Percentiles rank a stretch among this genome's conserved stretches.
Conservation (phyloP, 1,284 basidiomycete genomes). For the Puccinia horiana region DNA sequence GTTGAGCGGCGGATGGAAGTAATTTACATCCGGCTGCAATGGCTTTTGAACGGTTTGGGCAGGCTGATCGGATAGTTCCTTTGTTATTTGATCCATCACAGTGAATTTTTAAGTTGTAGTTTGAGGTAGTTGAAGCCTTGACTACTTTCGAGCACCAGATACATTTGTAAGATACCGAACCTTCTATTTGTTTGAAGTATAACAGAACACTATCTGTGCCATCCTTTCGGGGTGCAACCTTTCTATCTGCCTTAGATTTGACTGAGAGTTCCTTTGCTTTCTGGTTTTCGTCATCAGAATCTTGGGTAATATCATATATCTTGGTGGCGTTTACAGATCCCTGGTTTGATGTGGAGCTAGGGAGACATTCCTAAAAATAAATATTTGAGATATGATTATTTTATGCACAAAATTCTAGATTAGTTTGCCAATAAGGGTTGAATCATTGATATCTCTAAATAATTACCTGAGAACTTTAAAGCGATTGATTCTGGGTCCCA, state of each 20-base stretch:
- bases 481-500: not conserved
- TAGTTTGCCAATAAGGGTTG: too few relatives aligned
- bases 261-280: not conserved
- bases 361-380: not conserved
- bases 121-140: not conserved
- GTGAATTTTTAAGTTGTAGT: constrained; percentile 19
- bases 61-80: not conserved
- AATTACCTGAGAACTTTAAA: not conserved
- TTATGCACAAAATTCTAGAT: too few relatives aligned
- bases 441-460: too few relatives aligned
- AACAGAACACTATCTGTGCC: not conserved
- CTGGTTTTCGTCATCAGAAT: constrained; percentile 1
- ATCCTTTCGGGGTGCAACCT: constrained; percentile 1
- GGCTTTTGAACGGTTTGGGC: not conserved
- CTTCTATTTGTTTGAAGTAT: not conserved
- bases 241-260: not conserved
- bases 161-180: not conserved
- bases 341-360: not conserved
- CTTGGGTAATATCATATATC: not conserved
- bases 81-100: not conserved
- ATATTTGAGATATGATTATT: too few relatives aligned
- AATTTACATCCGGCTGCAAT: not conserved
- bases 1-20: not conserved
- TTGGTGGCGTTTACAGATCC: not conserved
- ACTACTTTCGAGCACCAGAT: not conserved